Evolutionary conservation across 768 basidiomycete genomes (phyloP), one percentile per base, ranked within the genome.

Genomic region (Panellus pusillus): DNA sequence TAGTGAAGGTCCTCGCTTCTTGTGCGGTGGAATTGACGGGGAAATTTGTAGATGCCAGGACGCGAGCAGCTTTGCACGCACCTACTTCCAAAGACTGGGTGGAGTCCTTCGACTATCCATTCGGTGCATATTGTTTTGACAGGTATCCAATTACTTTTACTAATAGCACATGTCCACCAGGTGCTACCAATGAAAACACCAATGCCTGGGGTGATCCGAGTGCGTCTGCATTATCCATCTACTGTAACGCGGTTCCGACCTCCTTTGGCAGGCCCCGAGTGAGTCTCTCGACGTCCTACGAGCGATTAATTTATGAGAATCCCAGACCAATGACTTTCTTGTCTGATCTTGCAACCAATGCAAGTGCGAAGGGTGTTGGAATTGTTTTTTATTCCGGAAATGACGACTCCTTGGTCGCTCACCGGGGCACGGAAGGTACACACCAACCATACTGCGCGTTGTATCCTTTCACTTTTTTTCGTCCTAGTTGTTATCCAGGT

Each of bases 61-160:
- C 78, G 15, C 74, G 80, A 39, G 68, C 75, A 35, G 87, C 87
- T 0, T 64, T 90, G 15, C 87, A 90, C 65, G 86, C 87, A 1
- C 86, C 87, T 4, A 79, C 74, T 6, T 86, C 78, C 63, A 75
- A 76, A 58, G 63, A 79, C 49, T 80, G 79, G 79, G 63, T n/a
- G 3, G 19, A 35, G 39, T 4, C 2, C 54, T 17, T 48, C 65
- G 51, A 53, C 47, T 41, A 74, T 73, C 62, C 51, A 63, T 18
- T 77, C 68, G 54, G 68, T 72, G 40, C 74, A 24, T 24, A 24
- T 24, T 6, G 39, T 7, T 29, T 17, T 4, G 17, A 17, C 9
- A 32, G 9, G 14, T 41, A n/a, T 41, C 18, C 19, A 7, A 14
- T 11, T 31, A 15, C 2, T 53, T n/a, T 19, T 47, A 36, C 17